phyloP scores from a whole-genome alignment of 2,329 filamentous ascomycete species.

The Pseudogymnoascus sp. region DNA sequence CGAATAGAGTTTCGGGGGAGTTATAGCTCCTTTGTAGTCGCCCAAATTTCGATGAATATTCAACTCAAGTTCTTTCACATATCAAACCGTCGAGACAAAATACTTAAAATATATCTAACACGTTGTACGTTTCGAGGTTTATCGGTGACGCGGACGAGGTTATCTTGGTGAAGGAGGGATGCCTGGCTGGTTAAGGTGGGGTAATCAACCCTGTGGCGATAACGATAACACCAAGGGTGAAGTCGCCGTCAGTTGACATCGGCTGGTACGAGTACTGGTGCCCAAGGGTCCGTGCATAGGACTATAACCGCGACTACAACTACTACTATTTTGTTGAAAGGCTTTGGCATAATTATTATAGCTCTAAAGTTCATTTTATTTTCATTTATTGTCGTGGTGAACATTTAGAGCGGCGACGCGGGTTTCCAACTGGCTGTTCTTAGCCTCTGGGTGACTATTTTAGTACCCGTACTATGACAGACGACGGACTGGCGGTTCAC shows the following conservation, averaged over 20 bases:
- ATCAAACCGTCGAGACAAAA: not conserved
- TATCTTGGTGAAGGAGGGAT: not conserved
- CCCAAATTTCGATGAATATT: not conserved
- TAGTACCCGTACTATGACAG: not conserved
- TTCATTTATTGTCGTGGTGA: not conserved
- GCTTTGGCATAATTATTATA: not conserved
- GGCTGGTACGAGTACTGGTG: not conserved
- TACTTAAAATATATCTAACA: not conserved
- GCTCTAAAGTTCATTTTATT: not conserved
- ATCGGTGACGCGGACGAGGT: not conserved
- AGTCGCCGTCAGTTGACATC: slow-evolving; percentile 2
- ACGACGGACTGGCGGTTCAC: not conserved
- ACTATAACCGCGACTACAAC: not conserved
- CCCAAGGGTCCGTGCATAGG: not conserved
- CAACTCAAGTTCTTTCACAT: not conserved
- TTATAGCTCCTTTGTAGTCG: not conserved
- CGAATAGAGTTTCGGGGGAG: not conserved
- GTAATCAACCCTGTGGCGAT: not conserved
- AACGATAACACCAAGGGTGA: slow-evolving; percentile 6
- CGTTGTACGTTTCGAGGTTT: not conserved
- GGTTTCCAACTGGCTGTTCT: not conserved
- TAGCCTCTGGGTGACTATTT: not conserved
- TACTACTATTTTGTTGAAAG: not conserved
- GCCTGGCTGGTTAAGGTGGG: slow-evolving; percentile 7
- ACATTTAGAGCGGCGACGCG: not conserved